Conservation (phyloP, 805 yeast genomes). For the Schizosaccharomyces lindneri region DNA sequence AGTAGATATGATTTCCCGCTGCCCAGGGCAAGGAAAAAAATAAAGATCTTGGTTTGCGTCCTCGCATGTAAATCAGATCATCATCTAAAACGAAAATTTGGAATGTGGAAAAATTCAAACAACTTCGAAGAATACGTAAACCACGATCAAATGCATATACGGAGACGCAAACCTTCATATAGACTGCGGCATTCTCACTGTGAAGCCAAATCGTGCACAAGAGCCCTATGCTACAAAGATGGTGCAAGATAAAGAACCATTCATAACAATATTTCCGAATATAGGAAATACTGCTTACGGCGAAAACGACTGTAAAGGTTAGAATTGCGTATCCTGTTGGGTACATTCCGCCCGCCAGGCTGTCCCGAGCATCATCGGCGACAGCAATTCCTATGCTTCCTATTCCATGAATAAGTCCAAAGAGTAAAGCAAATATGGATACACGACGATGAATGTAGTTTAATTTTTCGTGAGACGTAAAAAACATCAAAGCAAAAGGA, state of each 20-base stretch:
- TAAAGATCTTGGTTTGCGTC: neutral
- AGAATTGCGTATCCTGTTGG: neutral
- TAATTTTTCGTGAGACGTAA: neutral
- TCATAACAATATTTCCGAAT: neutral
- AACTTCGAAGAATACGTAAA: neutral
- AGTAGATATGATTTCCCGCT: constrained; percentile 9
- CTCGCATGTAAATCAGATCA: neutral
- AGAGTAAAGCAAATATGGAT: neutral
- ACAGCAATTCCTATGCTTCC: neutral
- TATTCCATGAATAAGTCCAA: neutral
- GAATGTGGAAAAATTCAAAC: neutral
- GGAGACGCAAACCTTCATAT: neutral
- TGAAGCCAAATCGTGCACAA: neutral
- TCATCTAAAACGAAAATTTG: neutral
- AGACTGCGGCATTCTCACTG: neutral
- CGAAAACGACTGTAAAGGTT: neutral
- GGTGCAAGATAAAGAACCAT: neutral
- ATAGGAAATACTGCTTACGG: neutral
- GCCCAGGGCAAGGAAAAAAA: constrained; percentile 5
- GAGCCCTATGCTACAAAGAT: neutral
- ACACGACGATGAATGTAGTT: neutral
- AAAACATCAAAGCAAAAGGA: neutral
- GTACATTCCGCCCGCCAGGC: neutral
- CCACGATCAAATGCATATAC: neutral
- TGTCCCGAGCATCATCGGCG: neutral